phyloP scores from a whole-genome alignment of 257 asterid genomes.

The Lycium ferocissimum region DNA sequence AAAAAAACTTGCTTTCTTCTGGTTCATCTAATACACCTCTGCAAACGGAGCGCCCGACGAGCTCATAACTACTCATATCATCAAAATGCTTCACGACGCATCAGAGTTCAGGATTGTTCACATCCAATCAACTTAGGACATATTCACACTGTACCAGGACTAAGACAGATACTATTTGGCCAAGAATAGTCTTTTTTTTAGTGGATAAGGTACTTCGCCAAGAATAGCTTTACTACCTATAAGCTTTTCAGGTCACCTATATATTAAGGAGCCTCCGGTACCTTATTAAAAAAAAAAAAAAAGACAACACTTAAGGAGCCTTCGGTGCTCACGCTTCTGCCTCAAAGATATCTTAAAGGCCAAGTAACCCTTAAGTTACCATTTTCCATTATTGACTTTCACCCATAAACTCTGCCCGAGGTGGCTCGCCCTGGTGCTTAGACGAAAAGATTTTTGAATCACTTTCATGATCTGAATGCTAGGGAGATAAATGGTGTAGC shows the following conservation, averaged over 20 bases:
- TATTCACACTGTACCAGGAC: background rate
- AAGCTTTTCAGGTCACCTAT: background rate
- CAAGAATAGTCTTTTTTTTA: background rate
- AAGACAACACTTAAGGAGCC: background rate
- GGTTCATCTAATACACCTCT: background rate
- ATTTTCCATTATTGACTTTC: constrained; percentile 14
- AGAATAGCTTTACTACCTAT: background rate
- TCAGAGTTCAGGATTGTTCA: background rate
- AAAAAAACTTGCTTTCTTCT: background rate
- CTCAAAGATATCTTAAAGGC: background rate
- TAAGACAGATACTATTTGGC: background rate
- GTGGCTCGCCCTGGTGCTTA: background rate
- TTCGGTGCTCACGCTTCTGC: background rate
- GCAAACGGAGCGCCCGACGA: background rate
- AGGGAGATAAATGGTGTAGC: background rate
- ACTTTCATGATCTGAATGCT: background rate
- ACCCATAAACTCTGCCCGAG: background rate
- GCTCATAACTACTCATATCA: background rate
- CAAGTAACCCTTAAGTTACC: background rate
- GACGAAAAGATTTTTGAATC: background rate
- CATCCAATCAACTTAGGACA: constrained; percentile 19
- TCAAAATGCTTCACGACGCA: constrained; percentile 7
- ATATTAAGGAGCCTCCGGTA: constrained; percentile 8
- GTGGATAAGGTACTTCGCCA: constrained; percentile 4
- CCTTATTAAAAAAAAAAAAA: too few relatives aligned